Evolutionary conservation across 163 green algal genomes (phyloP).

Genomic region (Scenedesmus sp.): DNA sequence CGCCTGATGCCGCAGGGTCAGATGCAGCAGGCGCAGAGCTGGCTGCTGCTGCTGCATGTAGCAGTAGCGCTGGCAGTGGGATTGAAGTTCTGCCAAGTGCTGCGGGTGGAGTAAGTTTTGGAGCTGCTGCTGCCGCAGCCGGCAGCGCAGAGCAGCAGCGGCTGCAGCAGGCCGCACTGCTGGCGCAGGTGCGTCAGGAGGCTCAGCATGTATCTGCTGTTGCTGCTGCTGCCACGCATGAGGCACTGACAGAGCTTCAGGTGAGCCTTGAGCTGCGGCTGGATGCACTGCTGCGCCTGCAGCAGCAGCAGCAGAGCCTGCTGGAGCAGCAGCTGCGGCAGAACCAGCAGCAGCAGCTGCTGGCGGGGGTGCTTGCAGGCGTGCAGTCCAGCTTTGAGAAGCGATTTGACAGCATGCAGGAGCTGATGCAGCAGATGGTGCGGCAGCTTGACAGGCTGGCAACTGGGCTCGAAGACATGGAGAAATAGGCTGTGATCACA

Average conservation of each 20-base stretch:
- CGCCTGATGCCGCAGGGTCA: neutral
- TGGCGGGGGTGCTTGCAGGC: neutral
- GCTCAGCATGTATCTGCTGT: neutral
- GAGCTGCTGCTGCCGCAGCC: no score
- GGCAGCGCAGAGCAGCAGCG: neutral
- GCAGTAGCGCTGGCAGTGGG: neutral
- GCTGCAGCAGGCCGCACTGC: neutral
- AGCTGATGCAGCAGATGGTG: neutral
- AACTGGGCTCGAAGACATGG: neutral
- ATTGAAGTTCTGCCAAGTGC: neutral
- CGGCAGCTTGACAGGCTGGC: neutral
- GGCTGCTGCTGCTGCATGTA: neutral
- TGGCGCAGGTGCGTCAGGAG: neutral
- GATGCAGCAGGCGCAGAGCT: neutral
- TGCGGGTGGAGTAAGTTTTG: neutral
- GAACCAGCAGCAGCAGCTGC: neutral
- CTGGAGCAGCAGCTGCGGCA: neutral
- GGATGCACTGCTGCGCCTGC: neutral
- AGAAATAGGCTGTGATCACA: neutral
- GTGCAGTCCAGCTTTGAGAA: conserved; percentile 13
- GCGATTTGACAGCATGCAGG: conserved; percentile 10
- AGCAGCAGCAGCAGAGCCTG: neutral
- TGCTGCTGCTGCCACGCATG: neutral
- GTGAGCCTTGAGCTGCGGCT: neutral
- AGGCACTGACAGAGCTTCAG: neutral